Conservation (phyloP, 2,329 filamentous ascomycete species). For the Exophiala xenobiotica region DNA sequence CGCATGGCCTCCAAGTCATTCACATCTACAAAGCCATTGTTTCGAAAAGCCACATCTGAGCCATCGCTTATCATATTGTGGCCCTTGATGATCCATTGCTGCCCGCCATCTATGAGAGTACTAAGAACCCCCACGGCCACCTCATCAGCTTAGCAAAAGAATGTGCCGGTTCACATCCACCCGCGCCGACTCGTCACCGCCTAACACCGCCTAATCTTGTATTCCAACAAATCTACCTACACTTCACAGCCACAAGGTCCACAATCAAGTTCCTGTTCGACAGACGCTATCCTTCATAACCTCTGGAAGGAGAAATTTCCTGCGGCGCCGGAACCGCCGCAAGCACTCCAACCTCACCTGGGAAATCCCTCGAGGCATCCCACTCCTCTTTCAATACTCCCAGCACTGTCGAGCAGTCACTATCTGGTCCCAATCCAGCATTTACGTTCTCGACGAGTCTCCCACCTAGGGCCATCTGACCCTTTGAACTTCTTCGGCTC, state of each 20-base stretch:
- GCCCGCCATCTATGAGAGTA: no score
- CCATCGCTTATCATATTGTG: not conserved
- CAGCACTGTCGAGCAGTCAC: no score
- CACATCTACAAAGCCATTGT: no score
- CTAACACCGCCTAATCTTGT: not conserved
- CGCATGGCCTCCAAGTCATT: no score
- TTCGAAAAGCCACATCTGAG: no score
- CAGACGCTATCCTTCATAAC: not conserved
- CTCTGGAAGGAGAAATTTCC: not conserved
- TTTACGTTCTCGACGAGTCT: no score
- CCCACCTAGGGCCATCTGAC: not conserved
- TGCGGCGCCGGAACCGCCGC: not conserved
- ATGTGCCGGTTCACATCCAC: not conserved
- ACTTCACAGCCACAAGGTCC: not conserved
- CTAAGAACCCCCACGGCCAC: not conserved
- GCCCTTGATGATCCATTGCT: no score
- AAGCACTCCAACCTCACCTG: not conserved
- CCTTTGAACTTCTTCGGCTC: not conserved
- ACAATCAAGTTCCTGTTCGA: not conserved
- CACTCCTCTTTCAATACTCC: not conserved
- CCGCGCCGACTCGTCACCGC: not conserved
- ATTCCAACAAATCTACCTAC: not conserved
- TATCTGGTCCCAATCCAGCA: no score
- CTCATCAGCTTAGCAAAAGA: not conserved
- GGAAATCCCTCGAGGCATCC: not conserved